Base-by-base conservation (phyloP, 495 filamentous ascomycete genomes). In the Annulohypoxylon nitens region DNA sequence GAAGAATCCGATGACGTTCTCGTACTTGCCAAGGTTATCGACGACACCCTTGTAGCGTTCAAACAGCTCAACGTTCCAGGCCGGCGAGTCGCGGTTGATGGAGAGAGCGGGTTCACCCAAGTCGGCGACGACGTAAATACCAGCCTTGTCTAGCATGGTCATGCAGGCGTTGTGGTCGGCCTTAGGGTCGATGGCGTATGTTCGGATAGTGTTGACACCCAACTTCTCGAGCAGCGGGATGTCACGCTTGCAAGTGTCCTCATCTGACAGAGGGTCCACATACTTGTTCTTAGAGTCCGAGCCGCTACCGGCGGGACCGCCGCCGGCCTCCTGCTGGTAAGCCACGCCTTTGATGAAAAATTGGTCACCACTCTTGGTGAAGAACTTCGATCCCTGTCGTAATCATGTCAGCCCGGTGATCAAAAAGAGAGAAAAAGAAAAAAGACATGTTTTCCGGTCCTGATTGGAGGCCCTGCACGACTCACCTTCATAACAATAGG, bases 111-210 rank as follows among this genome's bases (percentile, higher is more conserved):
- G 95, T 75, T 93, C 87, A 30, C 92, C 92, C 63, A 99, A 85
- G 82, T 98, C 96, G 59, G 93, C 89, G 71, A 99, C 89, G 41
- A 99, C 88, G 79, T 99, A 99, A 82, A 99, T 99, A 69, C 94
- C 96, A 30, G 93, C 93, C 61, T 92, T 90, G 18, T 91, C 83
- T 18, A 99, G 86, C 75, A 94, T 78, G 64, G 87, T 80, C 95
- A 99, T 98, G 83, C 95, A 98, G 7, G 81, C 83, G n/a, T 83
- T 83, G 84, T 99, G 96, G 82, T 97, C 87, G 64, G 83, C 79
- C 9, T 85, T 88, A 16, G 96, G 90, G 81, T 99, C 89, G 78
- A 99, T 88, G 75, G 93, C 93, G 81, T 99, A 99, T 16, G 94
- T 93, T 76, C 96, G 95, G 78, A 99, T 94, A 30, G 90, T 89